Evolutionary conservation across 768 basidiomycete genomes (phyloP), one percentile per base, ranked within the genome.

Genomic region (Phlebiopsis flavidoalba): DNA sequence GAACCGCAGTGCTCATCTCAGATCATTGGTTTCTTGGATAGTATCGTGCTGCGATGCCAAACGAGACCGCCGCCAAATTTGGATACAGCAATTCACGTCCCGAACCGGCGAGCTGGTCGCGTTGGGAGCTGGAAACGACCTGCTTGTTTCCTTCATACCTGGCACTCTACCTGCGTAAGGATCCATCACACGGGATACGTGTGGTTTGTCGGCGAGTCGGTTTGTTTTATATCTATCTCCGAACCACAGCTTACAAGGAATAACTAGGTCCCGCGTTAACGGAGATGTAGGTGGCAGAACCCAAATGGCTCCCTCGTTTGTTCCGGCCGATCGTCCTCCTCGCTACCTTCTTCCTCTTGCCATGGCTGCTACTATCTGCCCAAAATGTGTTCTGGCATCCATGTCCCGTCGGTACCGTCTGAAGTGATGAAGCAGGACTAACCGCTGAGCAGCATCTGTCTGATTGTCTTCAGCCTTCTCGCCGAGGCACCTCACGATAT

Each of bases 21-120:
- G 80, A n/a, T 96, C 46, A 82, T 93, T 21, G 97, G 97, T 0
- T 97, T 95, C 71, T 77, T 99, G 62, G 96, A 99, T 71, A 93
- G 90, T 62, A 94, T 97, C 63, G 93, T 95, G n/a, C 2, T 91
- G 95, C 0, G n/a, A n/a, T n/a, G 96, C 96, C 2, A 97, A 98
- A 68, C 95, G n/a, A 98, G 71, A 95, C 91, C 61, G 85, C 86
- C 0, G 82, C 85, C 3, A 86, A 87, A 12, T 98, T 88, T 68
- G 90, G 92, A 2, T 88, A 98, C 71, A 83, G 90, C 0, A n/a
- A 90, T 98, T 64, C 91, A 86, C n/a, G n/a, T n/a, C 64, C 93
- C 95, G 0, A 99, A 98, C 70, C 88, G 97, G 31, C n/a, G 97
- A 99, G 69, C 80, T 98, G 1, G 95, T 98, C 24, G 97, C 97